Conservation (phyloP, 2,329 filamentous ascomycete species). For the Remersonia thermophila region DNA sequence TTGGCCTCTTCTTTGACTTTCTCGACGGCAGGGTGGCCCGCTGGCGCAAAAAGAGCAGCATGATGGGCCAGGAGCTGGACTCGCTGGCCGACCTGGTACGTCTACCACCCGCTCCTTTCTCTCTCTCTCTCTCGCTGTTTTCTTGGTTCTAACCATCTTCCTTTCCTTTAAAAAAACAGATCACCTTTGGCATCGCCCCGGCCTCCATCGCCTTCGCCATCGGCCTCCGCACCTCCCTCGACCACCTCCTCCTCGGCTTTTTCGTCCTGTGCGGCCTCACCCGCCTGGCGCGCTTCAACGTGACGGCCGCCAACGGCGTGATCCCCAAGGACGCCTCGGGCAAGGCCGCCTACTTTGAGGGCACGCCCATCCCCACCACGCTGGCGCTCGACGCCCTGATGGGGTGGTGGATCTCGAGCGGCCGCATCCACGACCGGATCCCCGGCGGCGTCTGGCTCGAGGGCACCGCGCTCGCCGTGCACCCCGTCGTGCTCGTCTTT, state of each 20-base stretch:
- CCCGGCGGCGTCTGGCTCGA: constrained; percentile 59
- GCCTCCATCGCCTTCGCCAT: constrained; percentile 80
- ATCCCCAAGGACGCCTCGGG: constrained; percentile 85
- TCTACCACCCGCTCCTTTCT: constrained; percentile 5
- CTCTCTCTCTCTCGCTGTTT: too few relatives aligned
- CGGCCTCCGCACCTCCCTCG: constrained; percentile 70
- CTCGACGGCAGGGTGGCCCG: constrained; percentile 94
- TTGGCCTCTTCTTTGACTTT: constrained; percentile 94
- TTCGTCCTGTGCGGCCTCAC: constrained; percentile 94
- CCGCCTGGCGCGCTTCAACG: constrained; percentile 91
- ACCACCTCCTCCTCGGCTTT: constrained; percentile 69
- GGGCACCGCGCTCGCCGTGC: constrained; percentile 65
- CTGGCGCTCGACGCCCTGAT: constrained; percentile 70
- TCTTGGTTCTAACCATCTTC: neutral
- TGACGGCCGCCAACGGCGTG: constrained; percentile 58
- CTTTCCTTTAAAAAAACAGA: constrained; percentile 42
- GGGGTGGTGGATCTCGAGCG: constrained; percentile 76
- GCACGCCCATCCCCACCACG: constrained; percentile 88
- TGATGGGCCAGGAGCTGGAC: constrained; percentile 97
- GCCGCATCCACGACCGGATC: constrained; percentile 67
- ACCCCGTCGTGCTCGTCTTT: constrained; percentile 72
- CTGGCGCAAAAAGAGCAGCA: constrained; percentile 90
- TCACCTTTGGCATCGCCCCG: constrained; percentile 89
- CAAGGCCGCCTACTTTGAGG: constrained; percentile 93
- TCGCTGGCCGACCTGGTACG: constrained; percentile 86